Percentiles rank a stretch among this genome's conserved stretches.
Evolutionary conservation across 2,329 filamentous ascomycete species (phyloP).

Genomic region (Nemania abortiva): DNA sequence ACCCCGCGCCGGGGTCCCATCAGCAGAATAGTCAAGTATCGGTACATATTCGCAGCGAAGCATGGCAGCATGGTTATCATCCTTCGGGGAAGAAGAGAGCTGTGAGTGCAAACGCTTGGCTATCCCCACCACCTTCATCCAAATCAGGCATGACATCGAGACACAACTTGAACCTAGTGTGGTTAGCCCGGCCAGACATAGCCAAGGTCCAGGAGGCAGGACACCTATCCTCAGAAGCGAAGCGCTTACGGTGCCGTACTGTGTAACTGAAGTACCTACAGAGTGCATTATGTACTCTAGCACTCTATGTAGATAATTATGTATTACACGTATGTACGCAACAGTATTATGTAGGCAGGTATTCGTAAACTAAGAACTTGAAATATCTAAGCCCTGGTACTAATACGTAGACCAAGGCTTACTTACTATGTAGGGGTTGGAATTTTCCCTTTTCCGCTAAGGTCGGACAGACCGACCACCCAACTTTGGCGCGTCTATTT

Average conservation of each 20-base stretch:
- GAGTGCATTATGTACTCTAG: neutral
- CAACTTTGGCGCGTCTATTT: constrained; percentile 20
- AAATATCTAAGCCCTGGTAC: neutral
- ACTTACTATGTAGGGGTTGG: constrained; percentile 1
- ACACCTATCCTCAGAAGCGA: constrained; percentile 10
- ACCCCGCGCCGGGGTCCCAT: constrained; percentile 37
- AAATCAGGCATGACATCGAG: constrained; percentile 28
- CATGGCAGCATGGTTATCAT: constrained; percentile 37
- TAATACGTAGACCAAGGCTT: neutral
- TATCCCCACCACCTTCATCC: constrained; percentile 23
- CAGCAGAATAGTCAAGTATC: constrained; percentile 46
- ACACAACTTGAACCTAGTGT: constrained; percentile 9
- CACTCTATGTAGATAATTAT: neutral
- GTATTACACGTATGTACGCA: no score
- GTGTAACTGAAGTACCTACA: neutral
- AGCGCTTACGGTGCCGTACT: neutral
- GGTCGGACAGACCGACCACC: constrained; percentile 32
- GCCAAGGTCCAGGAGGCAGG: neutral
- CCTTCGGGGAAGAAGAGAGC: constrained; percentile 31
- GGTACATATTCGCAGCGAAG: constrained; percentile 37
- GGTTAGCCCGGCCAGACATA: neutral
- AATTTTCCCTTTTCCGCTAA: constrained; percentile 3
- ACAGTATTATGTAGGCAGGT: no score
- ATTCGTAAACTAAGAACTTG: no score
- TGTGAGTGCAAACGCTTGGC: constrained; percentile 12